Evolutionary conservation across 768 basidiomycete genomes (phyloP), one percentile per base, ranked within the genome.

Genomic region (Tylopilus balloui): DNA sequence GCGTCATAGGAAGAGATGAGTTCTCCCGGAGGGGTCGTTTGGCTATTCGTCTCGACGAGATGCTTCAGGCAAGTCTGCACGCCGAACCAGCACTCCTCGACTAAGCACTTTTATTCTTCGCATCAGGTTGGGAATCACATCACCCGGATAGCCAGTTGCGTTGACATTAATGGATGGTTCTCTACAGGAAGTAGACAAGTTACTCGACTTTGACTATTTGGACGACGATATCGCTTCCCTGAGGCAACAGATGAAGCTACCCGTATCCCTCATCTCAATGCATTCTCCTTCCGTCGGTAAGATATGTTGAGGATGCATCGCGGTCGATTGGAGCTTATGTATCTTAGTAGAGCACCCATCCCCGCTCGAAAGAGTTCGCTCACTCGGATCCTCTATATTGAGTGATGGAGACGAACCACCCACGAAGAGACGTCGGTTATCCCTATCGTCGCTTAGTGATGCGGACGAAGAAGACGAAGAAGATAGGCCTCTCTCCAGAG

Each of bases 1-100:
- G 68, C 11, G 67, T 68, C 42, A 65, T 87, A 27, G 82, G 80
- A 50, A 73, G 71, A 42, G 75, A 77, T 40, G 86, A 91, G 67
- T 84, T 85, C 65, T 66, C 71, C n/a, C 78, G 92, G 34, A 77
- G 88, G 64, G 80, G 76, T 36, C 83, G 81, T 48, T 79, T 88
- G 11, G 91, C 89, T 3, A 78, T 84, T 44, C 79, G 86, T 49
- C 76, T 93, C 45, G 92, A 94, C 61, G 88, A 92, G 65, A 64
- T 88, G 47, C 69, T 93, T 40, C 79, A 91, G 78, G 92, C 89
- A 59, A 59, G 61, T 61, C 14, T 34, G 25, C 27, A 15, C 40
- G 9, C 29, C 17, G 14, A 48, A 27, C 14, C 17, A 31, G 44
- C 19, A 42, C 45, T 46, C 53, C 24, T 37, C 51, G 5, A 21